Evolutionary conservation across 2,329 filamentous ascomycete species (phyloP).

Genomic region (Decorospora gaudefroyi): DNA sequence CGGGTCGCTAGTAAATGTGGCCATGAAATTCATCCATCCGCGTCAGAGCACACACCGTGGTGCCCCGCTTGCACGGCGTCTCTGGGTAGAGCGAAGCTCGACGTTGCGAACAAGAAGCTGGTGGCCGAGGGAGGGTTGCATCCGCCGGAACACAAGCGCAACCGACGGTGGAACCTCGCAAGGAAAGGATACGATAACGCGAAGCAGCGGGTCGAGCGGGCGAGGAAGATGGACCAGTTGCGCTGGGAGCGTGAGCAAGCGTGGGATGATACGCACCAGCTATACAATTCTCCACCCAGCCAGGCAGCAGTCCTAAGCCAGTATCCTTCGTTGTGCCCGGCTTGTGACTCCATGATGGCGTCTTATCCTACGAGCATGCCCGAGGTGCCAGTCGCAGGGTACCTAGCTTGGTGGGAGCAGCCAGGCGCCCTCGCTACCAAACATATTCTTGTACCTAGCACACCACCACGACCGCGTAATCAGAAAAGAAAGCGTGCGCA

Average conservation of each 20-base stretch:
- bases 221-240: slow-evolving; percentile 20
- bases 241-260: slow-evolving; percentile 29
- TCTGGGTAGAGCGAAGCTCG: slow-evolving; percentile 19
- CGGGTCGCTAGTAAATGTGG: slow-evolving; percentile 27
- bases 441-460: slow-evolving; percentile 3
- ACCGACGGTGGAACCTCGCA: slow-evolving; percentile 27
- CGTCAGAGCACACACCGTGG: slow-evolving; percentile 20
- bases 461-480: slow-evolving; percentile 5
- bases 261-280: slow-evolving; percentile 28
- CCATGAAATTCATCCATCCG: slow-evolving; percentile 31
- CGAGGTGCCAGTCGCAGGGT: slow-evolving; percentile 7
- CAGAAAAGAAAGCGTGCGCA: neutral
- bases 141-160: slow-evolving; percentile 16
- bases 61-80: slow-evolving; percentile 26
- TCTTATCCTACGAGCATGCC: slow-evolving; percentile 10
- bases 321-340: slow-evolving; percentile 11
- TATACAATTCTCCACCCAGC: neutral
- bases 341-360: slow-evolving; percentile 18
- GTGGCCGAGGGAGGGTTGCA: slow-evolving; percentile 20
- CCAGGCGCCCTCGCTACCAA: slow-evolving; percentile 16
- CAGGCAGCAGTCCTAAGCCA: slow-evolving; percentile 17
- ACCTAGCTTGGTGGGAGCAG: slow-evolving; percentile 34
- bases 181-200: slow-evolving; percentile 23
- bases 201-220: slow-evolving; percentile 16
- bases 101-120: slow-evolving; percentile 18